Base-by-base conservation (phyloP, 1,284 basidiomycete species). In the Trametes versicolor region DNA sequence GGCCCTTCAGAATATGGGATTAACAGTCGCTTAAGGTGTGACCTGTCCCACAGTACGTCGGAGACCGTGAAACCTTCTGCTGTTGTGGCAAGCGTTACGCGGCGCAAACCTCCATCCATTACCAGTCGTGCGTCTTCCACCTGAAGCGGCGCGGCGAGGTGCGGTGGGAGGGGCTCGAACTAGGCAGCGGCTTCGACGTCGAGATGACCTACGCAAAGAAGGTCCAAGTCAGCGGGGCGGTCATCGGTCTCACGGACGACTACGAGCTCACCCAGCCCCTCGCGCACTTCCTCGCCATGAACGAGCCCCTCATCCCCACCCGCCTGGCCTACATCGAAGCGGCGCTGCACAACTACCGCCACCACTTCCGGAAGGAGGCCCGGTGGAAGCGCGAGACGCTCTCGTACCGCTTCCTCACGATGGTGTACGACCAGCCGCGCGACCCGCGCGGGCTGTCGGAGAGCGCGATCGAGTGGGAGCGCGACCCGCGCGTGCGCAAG, bases 121-220 rank as follows among this genome's bases (percentile, higher is more conserved):
- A 85, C 74, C 76, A 82, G 43, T 79, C 80, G 23, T 85, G 87
- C 58, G 76, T 81, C 1, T 75, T 95, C 60, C 78, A 74, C 15
- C 86, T 95, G 71, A 81, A 83, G 62, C 86, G 85, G 12, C 83
- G 81, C 21, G 88, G 89, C 0, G 76, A 85, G 51, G 76, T 90
- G 15, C 57, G 75, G 3, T 94, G 87, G 87, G 77, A 85, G 60
- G 87, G 83, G 10, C 34, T 88, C 55, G 81, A 90, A 70, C 77
- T 91, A 17, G 87, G 88, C 7, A 92, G 89, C 68, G 93, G 93
- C 4, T 94, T 95, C 72, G 77, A 85, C 23, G 80, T 94, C 48
- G 78, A 84, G 61, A 79, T 95, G 53, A 78, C 77, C 12, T 95
- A 92, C 74, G 75, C 82, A 3, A 85, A 84, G 68, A 73, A 78